Evolutionary conservation across 2,329 filamentous ascomycete genomes (phyloP).

Genomic region (Alternaria rosae): DNA sequence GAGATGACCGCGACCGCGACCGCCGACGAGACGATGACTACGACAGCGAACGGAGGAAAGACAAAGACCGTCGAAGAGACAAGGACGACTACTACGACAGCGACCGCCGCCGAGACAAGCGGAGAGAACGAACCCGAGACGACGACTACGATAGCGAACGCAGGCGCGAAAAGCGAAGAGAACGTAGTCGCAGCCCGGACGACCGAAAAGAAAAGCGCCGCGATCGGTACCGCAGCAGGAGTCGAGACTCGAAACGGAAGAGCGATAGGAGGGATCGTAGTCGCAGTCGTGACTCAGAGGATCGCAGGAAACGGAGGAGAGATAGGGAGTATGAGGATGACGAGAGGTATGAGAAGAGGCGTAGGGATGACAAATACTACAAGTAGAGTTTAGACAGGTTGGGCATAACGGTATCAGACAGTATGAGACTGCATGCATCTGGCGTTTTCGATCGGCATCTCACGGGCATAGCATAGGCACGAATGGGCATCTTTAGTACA

Average conservation of each 20-base stretch:
- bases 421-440: neutral
- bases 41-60: constrained; percentile 28
- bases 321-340: constrained; percentile 36
- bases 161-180: constrained; percentile 18
- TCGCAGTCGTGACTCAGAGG: constrained; percentile 31
- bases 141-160: constrained; percentile 24
- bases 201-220: constrained; percentile 30
- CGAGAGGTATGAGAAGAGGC: constrained; percentile 25
- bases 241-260: constrained; percentile 28
- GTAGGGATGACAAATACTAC: constrained; percentile 21
- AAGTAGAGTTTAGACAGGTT: neutral
- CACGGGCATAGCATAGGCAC: neutral
- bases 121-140: constrained; percentile 24
- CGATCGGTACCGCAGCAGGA: constrained; percentile 35
- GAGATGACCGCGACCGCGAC: constrained; percentile 23
- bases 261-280: constrained; percentile 28
- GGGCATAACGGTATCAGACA: neutral
- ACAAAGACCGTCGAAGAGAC: constrained; percentile 27
- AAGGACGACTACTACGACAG: constrained; percentile 29
- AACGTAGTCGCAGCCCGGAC: constrained; percentile 38
- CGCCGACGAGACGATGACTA: constrained; percentile 27
- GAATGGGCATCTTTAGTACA: neutral
- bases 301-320: constrained; percentile 33
- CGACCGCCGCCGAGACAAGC: constrained; percentile 29
- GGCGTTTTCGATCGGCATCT: neutral